Base-by-base conservation (phyloP, 2,329 filamentous ascomycete genomes). In the Clonostachys byssicola region DNA sequence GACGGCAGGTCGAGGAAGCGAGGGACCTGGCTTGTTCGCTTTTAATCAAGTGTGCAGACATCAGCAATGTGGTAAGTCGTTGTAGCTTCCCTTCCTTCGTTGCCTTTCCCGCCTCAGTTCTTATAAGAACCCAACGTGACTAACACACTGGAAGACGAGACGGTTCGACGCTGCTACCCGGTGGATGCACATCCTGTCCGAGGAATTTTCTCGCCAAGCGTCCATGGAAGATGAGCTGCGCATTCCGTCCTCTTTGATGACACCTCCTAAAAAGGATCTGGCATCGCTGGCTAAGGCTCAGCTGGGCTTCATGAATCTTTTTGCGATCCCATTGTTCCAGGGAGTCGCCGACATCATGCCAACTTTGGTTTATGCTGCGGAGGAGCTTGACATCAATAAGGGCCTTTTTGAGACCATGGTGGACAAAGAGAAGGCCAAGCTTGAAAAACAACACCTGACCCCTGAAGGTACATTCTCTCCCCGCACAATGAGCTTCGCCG, bases 11-110 rank as follows among this genome's bases (percentile, higher is more conserved):
- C 12, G 85, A 94, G 51, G 86, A 92, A 55, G 81, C 91, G 55
- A 88, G 86, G 55, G 83, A 88, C 10, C 70, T 97, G 42, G 74
- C 87, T n/a, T 97, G 94, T 67, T 91, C 91, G 13, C 72, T 99
- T 48, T 72, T 99, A 49, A 96, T 99, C 70, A 99, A 99, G 66
- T 97, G 94, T 63, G 94, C 94, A 38, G 94, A 99, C 65, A 97
- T 99, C 61, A 96, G 92, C 71, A 99, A 99, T 63, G 94, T 97
- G 64, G 89, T 92, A 78, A 65, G 88, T 85, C 13, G 5, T 17
- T 8, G 4, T 34, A 23, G 8, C 20, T 46, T 40, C 41, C 18
- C 17, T 34, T 17, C 36, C 12, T 12, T 36, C 13, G 9, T n/a
- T 34, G 34, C 8, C 12, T 10, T 34, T 12, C 12, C 16, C 18